phyloP scores from a whole-genome alignment of 2,329 filamentous ascomycete species.

The Hymenoscyphus albidus region DNA sequence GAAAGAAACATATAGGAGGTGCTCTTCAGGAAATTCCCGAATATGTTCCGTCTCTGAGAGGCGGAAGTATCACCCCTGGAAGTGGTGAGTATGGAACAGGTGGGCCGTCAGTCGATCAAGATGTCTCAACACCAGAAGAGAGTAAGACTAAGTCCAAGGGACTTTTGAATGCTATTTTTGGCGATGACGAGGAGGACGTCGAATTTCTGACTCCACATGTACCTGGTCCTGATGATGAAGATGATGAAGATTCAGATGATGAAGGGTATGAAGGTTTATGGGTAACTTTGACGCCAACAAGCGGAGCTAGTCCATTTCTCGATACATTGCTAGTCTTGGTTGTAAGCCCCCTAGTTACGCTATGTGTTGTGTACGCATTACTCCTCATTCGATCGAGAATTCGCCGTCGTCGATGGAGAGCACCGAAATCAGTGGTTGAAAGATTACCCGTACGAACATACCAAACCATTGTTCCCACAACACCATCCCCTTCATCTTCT shows the following conservation, averaged over 20 bases:
- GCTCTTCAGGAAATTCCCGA: constrained; percentile 33
- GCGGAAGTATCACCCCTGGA: constrained; percentile 66
- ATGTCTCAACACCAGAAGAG: constrained; percentile 29
- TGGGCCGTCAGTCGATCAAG: constrained; percentile 21
- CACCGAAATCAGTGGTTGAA: constrained; percentile 95
- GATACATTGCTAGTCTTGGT: constrained; percentile 97
- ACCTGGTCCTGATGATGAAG: constrained; percentile 15
- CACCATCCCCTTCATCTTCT: constrained; percentile 51
- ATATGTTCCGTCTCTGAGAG: constrained; percentile 43
- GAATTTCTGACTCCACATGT: constrained; percentile 28
- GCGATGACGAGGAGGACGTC: constrained; percentile 41
- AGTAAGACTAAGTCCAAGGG: constrained; percentile 34
- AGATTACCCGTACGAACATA: constrained; percentile 93
- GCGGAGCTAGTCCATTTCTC: constrained; percentile 86
- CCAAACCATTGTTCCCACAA: constrained; percentile 70
- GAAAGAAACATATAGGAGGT: constrained; percentile 30
- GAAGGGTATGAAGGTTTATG: constrained; percentile 74
- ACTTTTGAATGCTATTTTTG: constrained; percentile 49
- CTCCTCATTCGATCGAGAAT: constrained; percentile 85
- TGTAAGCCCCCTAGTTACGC: constrained; percentile 84
- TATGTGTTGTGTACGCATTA: constrained; percentile 89
- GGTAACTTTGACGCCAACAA: constrained; percentile 93
- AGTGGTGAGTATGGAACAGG: constrained; percentile 62
- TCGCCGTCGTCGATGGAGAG: constrained; percentile 84
- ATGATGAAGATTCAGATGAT: constrained; percentile 33